Base-by-base conservation (phyloP, 2,329 filamentous ascomycete genomes). In the Arthrocladium fulminans region DNA sequence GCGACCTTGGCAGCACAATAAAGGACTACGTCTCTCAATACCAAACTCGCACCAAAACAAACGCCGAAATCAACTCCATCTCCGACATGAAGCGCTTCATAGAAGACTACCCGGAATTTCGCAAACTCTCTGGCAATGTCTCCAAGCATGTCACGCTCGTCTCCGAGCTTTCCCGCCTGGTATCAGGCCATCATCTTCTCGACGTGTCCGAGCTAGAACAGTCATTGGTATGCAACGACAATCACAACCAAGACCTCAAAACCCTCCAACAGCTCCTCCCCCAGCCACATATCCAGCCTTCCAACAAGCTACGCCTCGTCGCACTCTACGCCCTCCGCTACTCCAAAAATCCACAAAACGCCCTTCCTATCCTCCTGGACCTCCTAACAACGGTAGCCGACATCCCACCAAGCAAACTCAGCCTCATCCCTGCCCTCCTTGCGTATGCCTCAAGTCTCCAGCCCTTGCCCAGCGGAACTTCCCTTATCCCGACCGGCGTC, bases 11-110 rank as follows among this genome's bases (percentile, higher is more conserved):
- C 9, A 86, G 90, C 34, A 96, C 94, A 58, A 95, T 96, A 63
- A 97, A 97, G 66, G 89, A 96, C 77, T 98, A 98, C 59, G 92
- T 98, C 48, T 89, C 95, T 63, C 92, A 97, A 63, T 98, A 97
- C 62, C 92, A 97, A 60, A 88, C 86, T 10, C 96, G 94, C 65
- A 95, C 90, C n/a, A 90, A 97, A 63, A 95, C 84, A 59, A 95
- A 83, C 59, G 86, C 88, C 64, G 92, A 95, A 62, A 89, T 98
- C 52, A 92, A 98, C 63, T 96, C 90, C 13, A 97, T 98, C 62
- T 77, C 84, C 48, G 92, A 98, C 64, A 98, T 98, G 94, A 98
- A 98, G 67, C 86, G 89, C 37, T 98, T 98, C 60, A 94, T 98
- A 48, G 92, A 98, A 66, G 92, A 98, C 61, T 98, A 97, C 63